These are phyloP conservation scores for Passiflora organensis DNA, from an alignment of 345 rosid species.

Conservation along the genomic window DNA sequence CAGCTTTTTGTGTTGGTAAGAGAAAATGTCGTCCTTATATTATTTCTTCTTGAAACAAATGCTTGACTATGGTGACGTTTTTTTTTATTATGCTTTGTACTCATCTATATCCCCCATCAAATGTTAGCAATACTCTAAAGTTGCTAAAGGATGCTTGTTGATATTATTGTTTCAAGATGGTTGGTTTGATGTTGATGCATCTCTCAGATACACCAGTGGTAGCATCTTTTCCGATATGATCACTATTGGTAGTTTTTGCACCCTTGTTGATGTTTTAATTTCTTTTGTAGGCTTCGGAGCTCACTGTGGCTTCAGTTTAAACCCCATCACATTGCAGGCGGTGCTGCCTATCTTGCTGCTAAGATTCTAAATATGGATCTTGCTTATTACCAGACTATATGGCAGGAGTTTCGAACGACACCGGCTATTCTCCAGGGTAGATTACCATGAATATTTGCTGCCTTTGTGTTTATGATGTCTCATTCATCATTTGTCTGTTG, in stretches of 20 bases:
- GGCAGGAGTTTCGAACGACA: constrained; percentile 65
- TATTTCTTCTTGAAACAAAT: constrained; percentile 19
- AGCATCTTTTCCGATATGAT: constrained; percentile 7
- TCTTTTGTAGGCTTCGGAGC: constrained; percentile 64
- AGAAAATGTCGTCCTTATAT: constrained; percentile 31
- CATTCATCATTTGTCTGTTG: neutral
- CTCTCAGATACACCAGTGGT: too few relatives aligned
- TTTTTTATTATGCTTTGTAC: constrained; percentile 10
- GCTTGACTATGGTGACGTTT: constrained; percentile 1
- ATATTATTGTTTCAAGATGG: constrained; percentile 12
- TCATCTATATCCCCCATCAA: too few relatives aligned
- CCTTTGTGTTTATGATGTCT: neutral
- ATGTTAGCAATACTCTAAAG: too few relatives aligned
- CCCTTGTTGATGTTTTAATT: constrained; percentile 1
- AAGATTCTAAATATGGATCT: constrained; percentile 54
- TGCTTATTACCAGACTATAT: constrained; percentile 44
- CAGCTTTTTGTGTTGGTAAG: constrained; percentile 73
- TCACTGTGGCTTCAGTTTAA: constrained; percentile 84
- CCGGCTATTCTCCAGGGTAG: constrained; percentile 66
- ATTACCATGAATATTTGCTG: neutral
- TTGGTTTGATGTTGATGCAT: constrained; percentile 21
- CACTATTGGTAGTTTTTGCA: neutral
- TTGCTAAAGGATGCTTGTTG: constrained; percentile 13
- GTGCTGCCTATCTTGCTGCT: constrained; percentile 74
- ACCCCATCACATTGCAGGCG: constrained; percentile 78